phyloP scores from a whole-genome alignment of 2,329 filamentous ascomycete species.

The Talaromyces piceae region DNA sequence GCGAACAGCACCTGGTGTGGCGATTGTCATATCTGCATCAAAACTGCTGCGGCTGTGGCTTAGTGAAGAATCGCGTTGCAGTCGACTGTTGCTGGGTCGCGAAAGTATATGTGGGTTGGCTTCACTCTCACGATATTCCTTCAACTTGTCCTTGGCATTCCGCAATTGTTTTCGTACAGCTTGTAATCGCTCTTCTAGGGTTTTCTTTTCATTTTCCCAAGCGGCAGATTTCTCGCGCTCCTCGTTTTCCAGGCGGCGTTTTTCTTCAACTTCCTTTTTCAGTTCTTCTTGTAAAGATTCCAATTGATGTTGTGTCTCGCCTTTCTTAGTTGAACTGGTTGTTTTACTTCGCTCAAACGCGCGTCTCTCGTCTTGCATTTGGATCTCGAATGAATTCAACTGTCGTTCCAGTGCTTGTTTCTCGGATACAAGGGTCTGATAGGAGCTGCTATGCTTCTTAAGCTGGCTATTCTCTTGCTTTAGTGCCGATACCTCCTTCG shows the following conservation, averaged over 20 bases:
- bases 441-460: conserved; percentile 49
- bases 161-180: conserved; percentile 63
- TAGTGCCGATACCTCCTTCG: conserved; percentile 51
- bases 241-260: conserved; percentile 41
- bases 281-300: conserved; percentile 46
- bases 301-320: conserved; percentile 33
- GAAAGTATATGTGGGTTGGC: conserved; percentile 34
- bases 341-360: conserved; percentile 52
- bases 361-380: conserved; percentile 76
- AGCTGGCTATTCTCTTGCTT: conserved; percentile 58
- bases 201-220: conserved; percentile 54
- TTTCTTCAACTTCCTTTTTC: conserved; percentile 44
- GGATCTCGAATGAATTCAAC: conserved; percentile 66
- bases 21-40: conserved; percentile 41
- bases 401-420: conserved; percentile 75
- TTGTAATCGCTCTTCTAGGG: conserved; percentile 63
- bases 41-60: conserved; percentile 24
- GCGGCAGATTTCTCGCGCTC: conserved; percentile 52
- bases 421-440: conserved; percentile 65
- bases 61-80: conserved; percentile 35
- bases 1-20: conserved; percentile 43
- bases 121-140: conserved; percentile 51
- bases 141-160: conserved; percentile 64
- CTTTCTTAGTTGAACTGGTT: conserved; percentile 32
- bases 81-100: conserved; percentile 20